Evolutionary conservation across 2,329 filamentous ascomycete species (phyloP), one percentile per base, ranked within the genome.

Genomic region (Dactylonectria estremocensis): DNA sequence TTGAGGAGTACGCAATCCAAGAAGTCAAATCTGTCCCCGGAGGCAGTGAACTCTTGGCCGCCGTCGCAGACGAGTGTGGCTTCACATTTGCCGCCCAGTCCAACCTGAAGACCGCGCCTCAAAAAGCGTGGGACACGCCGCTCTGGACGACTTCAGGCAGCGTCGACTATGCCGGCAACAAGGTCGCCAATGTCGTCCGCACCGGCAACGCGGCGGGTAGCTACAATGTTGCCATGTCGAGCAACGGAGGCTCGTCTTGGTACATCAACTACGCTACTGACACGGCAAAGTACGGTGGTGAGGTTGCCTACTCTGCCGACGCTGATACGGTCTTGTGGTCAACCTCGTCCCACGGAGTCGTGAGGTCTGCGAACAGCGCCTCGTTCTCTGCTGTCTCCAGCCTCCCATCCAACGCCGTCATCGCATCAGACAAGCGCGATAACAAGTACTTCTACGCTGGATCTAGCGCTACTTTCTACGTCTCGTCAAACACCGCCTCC

Each of bases 341-440:
- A 2, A 35, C 31, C 0, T 81, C 83, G 0, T 69, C 78, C 2
- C 78, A 75, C 37, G 80, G 84, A 13, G 83, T 87, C 5, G 76
- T 84, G 57, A 80, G 81, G 54, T 85, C 84, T 1, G 77, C 81
- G 53, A 74, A 81, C 65, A 77, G 75, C 13, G 76, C 78, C 4
- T 89, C 50, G 5, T 53, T 89, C 71, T 76, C 80, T 3, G 72
- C 82, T 1, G 83, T 89, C 1, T 80, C 83, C 0, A 79, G 80
- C 46, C 76, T 88, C 0, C 82, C 86, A 1, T 78, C 81, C 0
- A 80, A 80, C 9, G 83, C 87, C 1, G 79, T 83, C 5, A 84
- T 90, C 57, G 87, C 86, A 6, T 83, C 86, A 9, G 88, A 90
- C 74, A 89, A 87, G 78, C 80, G 83, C 56, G 82, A 86, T 52